phyloP scores from a whole-genome alignment of 768 basidiomycete genomes.

The Kwoniella europaea region DNA sequence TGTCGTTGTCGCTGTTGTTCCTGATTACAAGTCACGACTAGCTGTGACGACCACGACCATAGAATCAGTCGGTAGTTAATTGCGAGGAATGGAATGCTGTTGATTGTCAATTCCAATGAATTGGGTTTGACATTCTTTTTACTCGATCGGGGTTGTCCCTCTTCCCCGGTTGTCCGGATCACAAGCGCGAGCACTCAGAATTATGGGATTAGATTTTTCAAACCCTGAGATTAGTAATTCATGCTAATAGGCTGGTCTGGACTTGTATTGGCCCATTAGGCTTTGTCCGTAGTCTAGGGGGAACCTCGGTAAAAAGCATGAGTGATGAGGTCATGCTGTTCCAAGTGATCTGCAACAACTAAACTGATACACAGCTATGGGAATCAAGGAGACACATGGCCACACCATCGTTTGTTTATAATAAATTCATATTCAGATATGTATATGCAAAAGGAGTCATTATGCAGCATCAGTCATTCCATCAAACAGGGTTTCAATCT shows the following conservation, averaged over 20 bases:
- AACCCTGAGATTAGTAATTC: background rate
- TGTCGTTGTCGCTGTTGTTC: no score
- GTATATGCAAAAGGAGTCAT: background rate
- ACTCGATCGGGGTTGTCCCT: background rate
- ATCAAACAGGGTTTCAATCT: background rate
- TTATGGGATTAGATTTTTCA: background rate
- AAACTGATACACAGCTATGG: no score
- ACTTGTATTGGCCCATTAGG: background rate
- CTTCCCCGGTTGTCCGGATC: background rate
- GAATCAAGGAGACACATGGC: no score
- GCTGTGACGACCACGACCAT: no score
- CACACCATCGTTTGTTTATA: no score
- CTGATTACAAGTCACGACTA: no score
- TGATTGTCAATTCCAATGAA: background rate
- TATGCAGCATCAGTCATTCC: background rate
- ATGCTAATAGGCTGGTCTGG: background rate
- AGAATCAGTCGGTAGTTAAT: background rate
- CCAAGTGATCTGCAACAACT: no score
- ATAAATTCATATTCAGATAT: background rate
- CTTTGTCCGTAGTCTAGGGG: background rate
- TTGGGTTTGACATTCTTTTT: background rate
- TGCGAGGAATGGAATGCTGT: background rate
- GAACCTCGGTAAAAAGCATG: background rate
- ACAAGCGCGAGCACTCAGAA: background rate
- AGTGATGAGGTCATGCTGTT: constrained; percentile 1